Evolutionary conservation across 352 stramenopile genomes (phyloP), one percentile per base, ranked within the genome.

Genomic region (Pilasporangium apinafurcum): DNA sequence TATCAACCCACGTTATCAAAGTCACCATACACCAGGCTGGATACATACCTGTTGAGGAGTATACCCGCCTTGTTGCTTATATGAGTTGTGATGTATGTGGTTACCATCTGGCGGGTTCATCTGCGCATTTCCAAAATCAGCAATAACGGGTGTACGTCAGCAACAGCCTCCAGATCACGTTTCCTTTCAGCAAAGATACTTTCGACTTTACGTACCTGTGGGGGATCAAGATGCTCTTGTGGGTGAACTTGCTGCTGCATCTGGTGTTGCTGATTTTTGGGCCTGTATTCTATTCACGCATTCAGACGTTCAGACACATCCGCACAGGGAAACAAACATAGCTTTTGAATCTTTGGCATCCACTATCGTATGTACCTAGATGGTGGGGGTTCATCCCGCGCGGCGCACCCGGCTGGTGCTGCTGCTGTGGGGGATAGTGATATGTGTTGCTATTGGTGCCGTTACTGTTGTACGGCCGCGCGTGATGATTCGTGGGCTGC

Each of bases 361-460:
- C 21, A 30, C 10, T 9, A 35, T 10, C 13, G 28, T 21, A 44
- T 56, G 49, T 33, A 82, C 69, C 27, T 65, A 50, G 66, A 16
- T 82, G 68, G 8, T 72, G 52, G 29, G 55, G 58, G 47, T 68
- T 74, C 36, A 56, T 42, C 40, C 50, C 58, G 27, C 61, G 51
- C 17, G 65, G 65, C 12, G 53, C 17, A 49, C 55, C 30, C 7
- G 38, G 44, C 8, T 56, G 35, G 13, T 72, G 56, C 20, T 70
- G 60, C 32, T 73, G 62, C 18, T 56, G 47, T 18, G 25, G 31
- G 13, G 65, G 34, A 46, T 73, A 65, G 22, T 77, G 60, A 12
- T 56, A 52, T 47, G 35, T 56, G 30, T 29, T 59, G 53, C 30
- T 56, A 48, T 26, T 44, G 47, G 14, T 35, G 44, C 24, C 31